Base-by-base conservation (phyloP, 2,329 filamentous ascomycete genomes). In the Colletotrichum salicis region DNA sequence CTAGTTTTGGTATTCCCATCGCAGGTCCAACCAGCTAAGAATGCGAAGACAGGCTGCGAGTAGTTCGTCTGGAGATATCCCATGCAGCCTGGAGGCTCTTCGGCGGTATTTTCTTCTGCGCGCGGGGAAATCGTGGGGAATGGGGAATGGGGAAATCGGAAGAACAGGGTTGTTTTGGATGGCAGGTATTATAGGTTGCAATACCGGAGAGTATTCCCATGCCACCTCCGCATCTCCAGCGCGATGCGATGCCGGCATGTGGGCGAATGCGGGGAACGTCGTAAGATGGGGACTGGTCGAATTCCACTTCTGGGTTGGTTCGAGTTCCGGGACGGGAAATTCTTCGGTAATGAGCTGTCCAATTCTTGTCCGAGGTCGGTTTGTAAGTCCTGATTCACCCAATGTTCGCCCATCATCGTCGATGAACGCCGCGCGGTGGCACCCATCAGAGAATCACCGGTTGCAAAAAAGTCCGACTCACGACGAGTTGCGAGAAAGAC, bases 41-140 rank as follows among this genome's bases (percentile, higher is more conserved):
- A 48, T 48, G 41, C 41, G 8, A 22, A 22, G 41, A 19, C 41
- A 48, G 41, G 41, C 41, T 3, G n/a, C 8, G 19, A 48, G 24
- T 51, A 27, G 33, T 60, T 61, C 33, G 33, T 11, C 24, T 11
- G 27, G 29, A 37, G 29, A 27, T 57, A 31, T 12, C 19, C 22
- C 11, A 22, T 12, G 27, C 11, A 5, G 13, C 15, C 48, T 56
- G 62, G 55, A 35, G 63, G 56, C 48, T 70, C 48, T 61, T 67
- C 63, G 56, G 56, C 68, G 48, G 64, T 67, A 67, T 33, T 70
- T 4, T 41, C 22, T 33, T n/a, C 54, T 13, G 45, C 63, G 55
- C 62, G 59, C 45, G 59, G 63, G 67, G 68, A 54, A 70, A 67
- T 52, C 64, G 64, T 57, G 63, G 64, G 54, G 55, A 56, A 61